These are phyloP conservation scores for Vigna angularis DNA, from an alignment of 306 rosid genomes.

Conservation along the genomic window DNA sequence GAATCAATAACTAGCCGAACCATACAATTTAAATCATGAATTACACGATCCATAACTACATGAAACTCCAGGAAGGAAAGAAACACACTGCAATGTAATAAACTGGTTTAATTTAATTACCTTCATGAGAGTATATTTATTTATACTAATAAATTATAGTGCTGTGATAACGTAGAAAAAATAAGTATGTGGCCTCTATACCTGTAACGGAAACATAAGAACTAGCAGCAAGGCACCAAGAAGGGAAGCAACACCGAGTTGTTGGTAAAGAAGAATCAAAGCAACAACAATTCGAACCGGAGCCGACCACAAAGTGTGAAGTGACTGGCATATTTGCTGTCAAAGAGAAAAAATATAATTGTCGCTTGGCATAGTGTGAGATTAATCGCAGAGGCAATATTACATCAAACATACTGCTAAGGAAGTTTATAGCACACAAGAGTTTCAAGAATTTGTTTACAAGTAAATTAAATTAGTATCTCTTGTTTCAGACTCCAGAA, in stretches of 20 bases:
- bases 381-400: slow-evolving; percentile 19
- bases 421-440: slow-evolving; percentile 4
- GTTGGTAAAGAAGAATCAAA: slow-evolving; percentile 84
- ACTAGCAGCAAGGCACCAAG: slow-evolving; percentile 77
- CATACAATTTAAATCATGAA: background rate
- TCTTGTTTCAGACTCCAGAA: too few relatives aligned
- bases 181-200: slow-evolving; percentile 28
- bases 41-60: background rate
- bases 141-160: slow-evolving; percentile 24
- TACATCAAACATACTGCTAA: slow-evolving; percentile 32
- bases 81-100: slow-evolving; percentile 6
- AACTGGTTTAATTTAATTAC: slow-evolving; percentile 32
- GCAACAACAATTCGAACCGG: slow-evolving; percentile 79
- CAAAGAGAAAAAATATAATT: slow-evolving; percentile 25
- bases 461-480: too few relatives aligned
- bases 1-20: background rate
- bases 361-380: background rate
- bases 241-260: slow-evolving; percentile 93
- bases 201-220: slow-evolving; percentile 84
- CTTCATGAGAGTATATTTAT: slow-evolving; percentile 23
- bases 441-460: slow-evolving; percentile 17
- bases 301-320: slow-evolving; percentile 92
- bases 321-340: slow-evolving; percentile 86
- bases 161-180: slow-evolving; percentile 13
- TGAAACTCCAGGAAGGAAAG: slow-evolving; percentile 19